These are phyloP conservation scores for Hypoxylon sp. DNA, from an alignment of 2,329 filamentous ascomycete species.

Conservation along the genomic window DNA sequence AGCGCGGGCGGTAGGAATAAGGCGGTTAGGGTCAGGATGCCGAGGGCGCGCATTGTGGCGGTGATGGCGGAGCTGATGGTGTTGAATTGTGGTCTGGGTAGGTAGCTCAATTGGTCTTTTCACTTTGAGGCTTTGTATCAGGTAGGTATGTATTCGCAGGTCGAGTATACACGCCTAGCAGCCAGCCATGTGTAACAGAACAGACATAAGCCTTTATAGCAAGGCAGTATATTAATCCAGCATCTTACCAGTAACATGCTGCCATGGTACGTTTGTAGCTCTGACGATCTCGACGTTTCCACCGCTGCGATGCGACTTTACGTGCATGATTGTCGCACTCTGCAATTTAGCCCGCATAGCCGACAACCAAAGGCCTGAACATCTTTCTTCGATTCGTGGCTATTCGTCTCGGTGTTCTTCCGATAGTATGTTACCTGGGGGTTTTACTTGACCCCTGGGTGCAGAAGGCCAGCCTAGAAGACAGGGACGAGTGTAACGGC, in stretches of 20 bases:
- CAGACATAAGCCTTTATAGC: slow-evolving; percentile 5
- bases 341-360: slow-evolving; percentile 27
- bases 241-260: slow-evolving; percentile 1
- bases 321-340: slow-evolving; percentile 7
- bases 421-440: not conserved
- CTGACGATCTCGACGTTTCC: slow-evolving; percentile 1
- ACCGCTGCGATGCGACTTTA: slow-evolving; percentile 12
- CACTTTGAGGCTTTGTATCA: not conserved
- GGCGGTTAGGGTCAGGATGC: slow-evolving; percentile 3
- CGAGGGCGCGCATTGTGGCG: not conserved
- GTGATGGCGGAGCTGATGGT: not conserved
- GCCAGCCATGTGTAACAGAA: not conserved
- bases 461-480: too few relatives aligned
- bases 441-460: too few relatives aligned
- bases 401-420: not conserved
- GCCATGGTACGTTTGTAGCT: slow-evolving; percentile 7
- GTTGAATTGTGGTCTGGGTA: not conserved
- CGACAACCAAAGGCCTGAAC: slow-evolving; percentile 7
- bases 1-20: slow-evolving; percentile 9
- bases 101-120: not conserved
- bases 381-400: slow-evolving; percentile 5
- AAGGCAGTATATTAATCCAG: not conserved
- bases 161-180: too few relatives aligned
- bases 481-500: not conserved
- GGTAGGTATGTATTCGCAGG: too few relatives aligned